Conservation (phyloP, 495 filamentous ascomycete species). For the Aspergillus diversus region DNA sequence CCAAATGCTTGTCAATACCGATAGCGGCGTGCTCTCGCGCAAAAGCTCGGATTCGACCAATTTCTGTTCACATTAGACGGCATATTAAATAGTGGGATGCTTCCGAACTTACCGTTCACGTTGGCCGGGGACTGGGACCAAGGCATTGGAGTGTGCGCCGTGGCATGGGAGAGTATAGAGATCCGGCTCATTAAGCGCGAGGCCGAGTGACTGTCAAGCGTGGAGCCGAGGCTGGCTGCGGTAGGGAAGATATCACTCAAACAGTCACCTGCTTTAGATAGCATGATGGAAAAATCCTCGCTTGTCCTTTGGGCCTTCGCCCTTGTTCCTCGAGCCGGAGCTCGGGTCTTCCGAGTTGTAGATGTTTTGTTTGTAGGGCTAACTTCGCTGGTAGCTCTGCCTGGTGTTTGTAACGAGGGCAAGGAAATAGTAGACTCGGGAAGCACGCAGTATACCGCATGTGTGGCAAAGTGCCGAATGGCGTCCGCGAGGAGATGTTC, state of each 20-base stretch:
- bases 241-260: constrained; percentile 42
- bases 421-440: constrained; percentile 90
- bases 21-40: constrained; percentile 49
- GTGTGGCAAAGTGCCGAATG: constrained; percentile 69
- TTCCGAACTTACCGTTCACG: constrained; percentile 41
- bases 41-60: constrained; percentile 51
- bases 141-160: constrained; percentile 34
- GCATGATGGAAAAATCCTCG: constrained; percentile 47
- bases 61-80: constrained; percentile 37
- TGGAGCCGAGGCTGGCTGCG: constrained; percentile 47
- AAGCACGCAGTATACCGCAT: constrained; percentile 85
- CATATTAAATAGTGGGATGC: neutral
- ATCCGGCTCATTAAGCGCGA: constrained; percentile 52
- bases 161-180: constrained; percentile 50
- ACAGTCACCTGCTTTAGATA: constrained; percentile 45
- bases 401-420: constrained; percentile 59
- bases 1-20: constrained; percentile 46
- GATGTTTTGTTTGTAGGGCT: constrained; percentile 27
- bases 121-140: constrained; percentile 45
- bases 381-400: constrained; percentile 28
- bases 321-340: constrained; percentile 34
- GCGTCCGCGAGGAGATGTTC: constrained; percentile 58
- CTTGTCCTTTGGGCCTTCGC: constrained; percentile 40
- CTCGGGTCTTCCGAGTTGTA: constrained; percentile 31
- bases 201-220: constrained; percentile 48